phyloP scores from a whole-genome alignment of 768 basidiomycete genomes.

The Russula olivacea region DNA sequence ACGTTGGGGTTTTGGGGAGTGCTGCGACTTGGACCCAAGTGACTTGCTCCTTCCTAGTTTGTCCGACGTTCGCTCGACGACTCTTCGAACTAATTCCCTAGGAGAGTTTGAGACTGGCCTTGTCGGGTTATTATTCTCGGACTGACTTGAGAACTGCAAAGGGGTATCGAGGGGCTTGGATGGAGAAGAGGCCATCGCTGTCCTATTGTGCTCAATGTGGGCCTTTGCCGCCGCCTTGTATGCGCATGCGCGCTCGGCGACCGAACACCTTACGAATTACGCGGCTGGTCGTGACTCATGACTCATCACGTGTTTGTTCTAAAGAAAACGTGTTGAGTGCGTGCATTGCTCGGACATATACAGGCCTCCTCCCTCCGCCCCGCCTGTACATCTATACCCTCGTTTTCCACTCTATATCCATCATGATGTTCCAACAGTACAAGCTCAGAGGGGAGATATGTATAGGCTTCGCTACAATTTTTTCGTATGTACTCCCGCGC shows the following conservation, averaged over 20 bases:
- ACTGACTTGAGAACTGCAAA: not conserved
- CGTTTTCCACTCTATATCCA: constrained; percentile 2
- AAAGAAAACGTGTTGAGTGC: constrained; percentile 42
- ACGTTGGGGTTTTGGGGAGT: constrained; percentile 25
- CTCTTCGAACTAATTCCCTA: constrained; percentile 29
- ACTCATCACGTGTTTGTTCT: constrained; percentile 1
- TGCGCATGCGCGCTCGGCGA: not conserved
- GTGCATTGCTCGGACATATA: constrained; percentile 7
- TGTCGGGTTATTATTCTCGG: constrained; percentile 11
- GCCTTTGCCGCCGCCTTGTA: not conserved
- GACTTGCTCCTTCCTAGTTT: constrained; percentile 53
- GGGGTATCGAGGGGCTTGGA: constrained; percentile 2
- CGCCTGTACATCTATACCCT: constrained; percentile 17
- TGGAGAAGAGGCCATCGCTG: constrained; percentile 9
- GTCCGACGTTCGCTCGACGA: constrained; percentile 52
- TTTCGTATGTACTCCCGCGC: constrained; percentile 50
- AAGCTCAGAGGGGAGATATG: constrained; percentile 72
- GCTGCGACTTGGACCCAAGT: constrained; percentile 22
- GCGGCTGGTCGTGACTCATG: not conserved
- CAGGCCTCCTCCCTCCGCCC: not conserved
- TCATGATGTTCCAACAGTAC: constrained; percentile 1
- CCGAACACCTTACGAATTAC: not conserved
- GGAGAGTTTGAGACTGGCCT: constrained; percentile 15
- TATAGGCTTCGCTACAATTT: constrained; percentile 61
- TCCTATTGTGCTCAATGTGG: not conserved